Percentiles rank a stretch among this genome's conserved stretches.
phyloP scores from a whole-genome alignment of 257 asterid genomes.

The Nicotiana tabacum region DNA sequence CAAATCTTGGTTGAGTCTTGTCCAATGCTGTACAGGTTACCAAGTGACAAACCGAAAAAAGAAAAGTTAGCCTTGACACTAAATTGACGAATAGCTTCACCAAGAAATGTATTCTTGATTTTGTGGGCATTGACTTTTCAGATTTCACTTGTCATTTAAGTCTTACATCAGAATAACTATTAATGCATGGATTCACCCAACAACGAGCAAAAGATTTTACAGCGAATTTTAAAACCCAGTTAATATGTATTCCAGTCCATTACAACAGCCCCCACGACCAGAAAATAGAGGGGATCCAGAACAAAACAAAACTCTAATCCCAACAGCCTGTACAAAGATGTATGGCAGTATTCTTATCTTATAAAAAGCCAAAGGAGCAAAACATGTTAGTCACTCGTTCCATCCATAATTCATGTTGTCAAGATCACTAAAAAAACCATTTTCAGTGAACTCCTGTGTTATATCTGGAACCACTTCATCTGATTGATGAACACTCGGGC shows the following conservation, averaged over 20 bases:
- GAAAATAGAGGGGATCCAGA: not conserved
- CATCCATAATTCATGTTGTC: constrained; percentile 75
- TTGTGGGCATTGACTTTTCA: no score
- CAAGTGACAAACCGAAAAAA: no score
- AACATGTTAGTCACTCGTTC: constrained; percentile 55
- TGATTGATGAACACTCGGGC: constrained; percentile 45
- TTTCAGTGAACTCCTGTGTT: constrained; percentile 59
- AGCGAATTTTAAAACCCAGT: not conserved
- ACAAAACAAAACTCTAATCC: not conserved
- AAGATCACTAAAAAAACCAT: constrained; percentile 68
- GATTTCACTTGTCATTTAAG: no score
- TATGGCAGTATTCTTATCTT: constrained; percentile 18
- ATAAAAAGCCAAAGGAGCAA: not conserved
- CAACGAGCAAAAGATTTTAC: no score
- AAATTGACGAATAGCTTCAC: no score
- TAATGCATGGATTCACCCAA: no score
- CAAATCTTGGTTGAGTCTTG: no score
- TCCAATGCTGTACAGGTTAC: no score
- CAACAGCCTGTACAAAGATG: constrained; percentile 47
- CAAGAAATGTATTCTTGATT: no score
- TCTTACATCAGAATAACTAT: no score
- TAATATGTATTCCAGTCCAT: constrained; percentile 7
- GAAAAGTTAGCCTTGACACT: no score
- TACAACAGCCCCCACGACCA: constrained; percentile 23
- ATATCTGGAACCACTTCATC: constrained; percentile 58